These are phyloP conservation scores for Hansenula lynferdii DNA, from an alignment of 1,139 yeast genomes.

Conservation along the genomic window DNA sequence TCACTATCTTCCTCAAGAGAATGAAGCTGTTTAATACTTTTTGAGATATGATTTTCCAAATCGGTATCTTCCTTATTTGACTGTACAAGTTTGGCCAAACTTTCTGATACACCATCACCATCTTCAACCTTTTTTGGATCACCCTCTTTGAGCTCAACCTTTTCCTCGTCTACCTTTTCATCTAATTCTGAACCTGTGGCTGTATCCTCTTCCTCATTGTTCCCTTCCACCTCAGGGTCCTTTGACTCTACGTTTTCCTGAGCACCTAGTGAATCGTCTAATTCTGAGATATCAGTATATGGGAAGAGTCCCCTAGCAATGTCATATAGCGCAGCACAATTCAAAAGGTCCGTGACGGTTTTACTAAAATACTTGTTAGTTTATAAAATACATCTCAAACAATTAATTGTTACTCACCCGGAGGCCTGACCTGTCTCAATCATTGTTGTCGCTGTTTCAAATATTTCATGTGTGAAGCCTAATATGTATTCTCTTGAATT, in stretches of 20 bases:
- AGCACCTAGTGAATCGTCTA: not conserved
- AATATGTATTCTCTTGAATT: constrained; percentile 9
- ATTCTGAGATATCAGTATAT: not conserved
- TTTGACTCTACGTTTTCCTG: not conserved
- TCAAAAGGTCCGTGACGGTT: constrained; percentile 1
- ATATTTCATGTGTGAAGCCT: constrained; percentile 2
- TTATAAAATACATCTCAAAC: too few relatives aligned
- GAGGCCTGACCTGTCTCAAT: constrained; percentile 2
- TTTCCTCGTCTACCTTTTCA: not conserved
- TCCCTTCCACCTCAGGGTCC: not conserved
- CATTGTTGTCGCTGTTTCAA: constrained; percentile 2
- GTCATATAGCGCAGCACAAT: constrained; percentile 5
- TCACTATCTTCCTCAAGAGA: too few relatives aligned
- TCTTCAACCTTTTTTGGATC: not conserved
- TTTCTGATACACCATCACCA: not conserved
- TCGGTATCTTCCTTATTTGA: not conserved
- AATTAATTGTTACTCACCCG: too few relatives aligned
- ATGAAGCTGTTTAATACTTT: constrained; percentile 1
- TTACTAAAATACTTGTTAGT: not conserved
- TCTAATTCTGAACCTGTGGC: too few relatives aligned
- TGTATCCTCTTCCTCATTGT: not conserved
- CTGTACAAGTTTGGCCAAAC: not conserved
- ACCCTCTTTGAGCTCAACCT: not conserved
- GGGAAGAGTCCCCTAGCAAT: constrained; percentile 8
- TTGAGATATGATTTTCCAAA: constrained; percentile 3